Evolutionary conservation across 345 rosid genomes (phyloP), one percentile per base, ranked within the genome.

Genomic region (Tarenaya hassleriana): DNA sequence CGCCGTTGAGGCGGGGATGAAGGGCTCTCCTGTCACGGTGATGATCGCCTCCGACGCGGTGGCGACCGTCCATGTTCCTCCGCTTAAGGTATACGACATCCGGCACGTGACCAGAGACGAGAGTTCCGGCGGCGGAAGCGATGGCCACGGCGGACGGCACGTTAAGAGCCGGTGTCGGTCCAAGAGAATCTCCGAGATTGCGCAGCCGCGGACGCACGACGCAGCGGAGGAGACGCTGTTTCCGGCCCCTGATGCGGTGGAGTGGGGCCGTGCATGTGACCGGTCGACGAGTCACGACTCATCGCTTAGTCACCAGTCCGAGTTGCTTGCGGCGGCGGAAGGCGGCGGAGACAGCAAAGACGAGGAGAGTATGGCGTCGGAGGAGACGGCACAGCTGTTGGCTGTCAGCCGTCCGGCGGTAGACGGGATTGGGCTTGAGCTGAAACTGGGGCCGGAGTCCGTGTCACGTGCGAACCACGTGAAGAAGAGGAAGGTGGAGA

Each of bases 1-100:
- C 1, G 99, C 99, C 4, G 97, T 94, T 0, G 99, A 88, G 60
- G 77, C 99, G 1, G 97, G 88, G 43, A 74, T 94, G 9, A 85
- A 75, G 57, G 99, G 97, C 16, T 57, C 73, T n/a, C 81, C 99
- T 31, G 82, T 88, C 40, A 83, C 76, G 16, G 84, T 85, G 11
- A n/a, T n/a, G n/a, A 79, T 88, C 41, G 72, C 80, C 32, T 81
- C 80, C 0, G 95, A 92, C 42, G 70, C 73, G 7, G 95, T 90
- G 0, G 86, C 71, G 14, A 70, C 55, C 7, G 79, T 84, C 52
- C 86, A 83, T 35, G 82, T 79, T 1, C 95, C 95, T 48, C 96
- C 96, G 7, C 53, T 79, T 20, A 91, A 76, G 62, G 79, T 77
- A 9, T 88, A 73, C 50, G 96, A 92, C 63, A 79, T 92, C 27